A percentile compares a stretch with the other conserved stretches of the same genome.
These are phyloP conservation scores for Gracilaria gracilis DNA, from an alignment of 23 red algal genomes.

Conservation along the genomic window DNA sequence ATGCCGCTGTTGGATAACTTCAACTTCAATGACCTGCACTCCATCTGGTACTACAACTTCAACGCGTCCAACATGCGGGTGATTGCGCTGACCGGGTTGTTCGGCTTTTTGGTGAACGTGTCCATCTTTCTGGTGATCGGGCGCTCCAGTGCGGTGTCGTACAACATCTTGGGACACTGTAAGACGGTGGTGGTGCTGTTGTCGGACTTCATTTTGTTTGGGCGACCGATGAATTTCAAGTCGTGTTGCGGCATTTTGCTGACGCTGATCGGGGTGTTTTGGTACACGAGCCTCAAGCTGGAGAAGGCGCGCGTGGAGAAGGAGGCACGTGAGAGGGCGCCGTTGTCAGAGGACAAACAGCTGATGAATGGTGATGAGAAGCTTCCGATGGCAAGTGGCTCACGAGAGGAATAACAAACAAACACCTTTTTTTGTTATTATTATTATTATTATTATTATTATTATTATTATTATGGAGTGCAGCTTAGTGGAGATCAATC, in stretches of 20 bases:
- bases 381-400: not conserved
- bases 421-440: not conserved
- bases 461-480: too few relatives aligned
- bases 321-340: constrained; percentile 54
- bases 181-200: constrained; percentile 88
- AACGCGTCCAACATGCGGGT: constrained; percentile 35
- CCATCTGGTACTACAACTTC: constrained; percentile 93
- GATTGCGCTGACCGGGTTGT: constrained; percentile 72
- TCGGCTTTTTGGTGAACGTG: constrained; percentile 94
- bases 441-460: not conserved
- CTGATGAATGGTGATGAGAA: constrained; percentile 30
- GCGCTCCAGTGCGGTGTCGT: constrained; percentile 79
- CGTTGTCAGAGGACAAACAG: not conserved
- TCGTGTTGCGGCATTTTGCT: constrained; percentile 79
- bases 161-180: constrained; percentile 93
- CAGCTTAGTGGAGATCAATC: too few relatives aligned
- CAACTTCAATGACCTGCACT: constrained; percentile 36
- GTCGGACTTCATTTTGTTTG: constrained; percentile 78
- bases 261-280: constrained; percentile 88
- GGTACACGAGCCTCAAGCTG: constrained; percentile 87
- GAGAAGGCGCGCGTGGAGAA: constrained; percentile 69
- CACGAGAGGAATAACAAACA: constrained; percentile 34
- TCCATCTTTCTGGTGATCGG: constrained; percentile 98
- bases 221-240: constrained; percentile 69
- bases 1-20: constrained; percentile 91